Percentiles rank a stretch among this genome's conserved stretches.
Conservation (phyloP, 1,139 yeast genomes). For the Sugiyamaella xylanicola region DNA sequence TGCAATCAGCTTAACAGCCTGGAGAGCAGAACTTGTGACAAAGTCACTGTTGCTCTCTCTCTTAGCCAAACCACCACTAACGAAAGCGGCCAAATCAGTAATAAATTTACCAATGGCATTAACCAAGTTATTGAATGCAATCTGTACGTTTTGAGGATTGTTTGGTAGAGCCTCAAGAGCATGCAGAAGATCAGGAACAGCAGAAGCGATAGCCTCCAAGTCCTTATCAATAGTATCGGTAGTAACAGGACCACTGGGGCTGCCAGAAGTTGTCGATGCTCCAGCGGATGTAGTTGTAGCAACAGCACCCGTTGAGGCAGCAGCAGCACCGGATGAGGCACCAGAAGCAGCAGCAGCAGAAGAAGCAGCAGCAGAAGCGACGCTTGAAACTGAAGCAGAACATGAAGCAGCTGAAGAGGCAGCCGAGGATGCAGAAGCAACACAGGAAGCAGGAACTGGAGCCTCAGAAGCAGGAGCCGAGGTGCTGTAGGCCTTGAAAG, state of each 20-base stretch:
- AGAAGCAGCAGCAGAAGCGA: slow-evolving; percentile 1
- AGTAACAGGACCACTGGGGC: slow-evolving; percentile 12
- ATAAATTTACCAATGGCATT: slow-evolving; percentile 8
- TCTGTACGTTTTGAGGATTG: slow-evolving; percentile 6
- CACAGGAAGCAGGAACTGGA: slow-evolving; percentile 19
- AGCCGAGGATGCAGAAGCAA: slow-evolving; percentile 9
- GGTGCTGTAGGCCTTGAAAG: slow-evolving; percentile 17
- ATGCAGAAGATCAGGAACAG: slow-evolving; percentile 14
- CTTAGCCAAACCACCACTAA: background rate
- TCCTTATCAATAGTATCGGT: slow-evolving; percentile 12
- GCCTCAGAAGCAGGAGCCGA: slow-evolving; percentile 18
- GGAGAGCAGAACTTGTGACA: slow-evolving; percentile 15
- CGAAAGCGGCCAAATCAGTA: slow-evolving; percentile 14
- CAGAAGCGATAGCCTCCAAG: slow-evolving; percentile 16
- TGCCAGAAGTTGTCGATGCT: background rate
- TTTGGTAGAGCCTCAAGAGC: slow-evolving; percentile 13
- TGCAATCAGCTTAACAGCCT: slow-evolving; percentile 11
- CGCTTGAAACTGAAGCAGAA: slow-evolving; percentile 9
- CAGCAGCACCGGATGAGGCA: too few relatives aligned
- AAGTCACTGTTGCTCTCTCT: slow-evolving; percentile 9
- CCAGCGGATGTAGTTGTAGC: too few relatives aligned
- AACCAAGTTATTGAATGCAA: slow-evolving; percentile 11
- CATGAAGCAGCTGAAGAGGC: slow-evolving; percentile 4
- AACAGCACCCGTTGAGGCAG: too few relatives aligned
- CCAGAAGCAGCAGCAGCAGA: background rate